Evolutionary conservation across 164 flowering plant genomes (phyloP).

Genomic region (Euptelea pleiosperma): DNA sequence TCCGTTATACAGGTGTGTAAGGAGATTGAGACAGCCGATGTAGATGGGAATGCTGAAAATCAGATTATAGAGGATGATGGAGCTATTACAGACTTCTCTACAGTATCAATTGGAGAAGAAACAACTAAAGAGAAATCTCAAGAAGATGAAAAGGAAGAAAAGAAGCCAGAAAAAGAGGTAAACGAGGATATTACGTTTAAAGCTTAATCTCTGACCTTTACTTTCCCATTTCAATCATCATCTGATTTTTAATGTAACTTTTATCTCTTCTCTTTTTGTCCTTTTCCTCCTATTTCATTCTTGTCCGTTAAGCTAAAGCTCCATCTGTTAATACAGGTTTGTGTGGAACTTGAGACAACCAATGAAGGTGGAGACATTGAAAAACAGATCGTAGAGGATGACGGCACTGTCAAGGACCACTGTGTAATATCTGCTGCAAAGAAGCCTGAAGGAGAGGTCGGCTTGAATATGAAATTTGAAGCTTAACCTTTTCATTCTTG

Average conservation of each 20-base stretch:
- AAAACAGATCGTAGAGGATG: too few species aligned
- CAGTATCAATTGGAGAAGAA: conserved; percentile 10
- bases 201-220: neutral
- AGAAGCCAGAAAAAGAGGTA: conserved; percentile 17
- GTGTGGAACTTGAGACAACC: too few species aligned
- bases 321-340: too few species aligned
- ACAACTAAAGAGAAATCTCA: conserved; percentile 14
- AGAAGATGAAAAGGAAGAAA: conserved; percentile 15
- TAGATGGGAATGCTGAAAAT: conserved; percentile 7
- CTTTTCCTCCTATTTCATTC: too few species aligned
- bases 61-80: conserved; percentile 8
- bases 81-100: conserved; percentile 11
- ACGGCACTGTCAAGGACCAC: too few species aligned
- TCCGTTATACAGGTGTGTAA: conserved; percentile 1
- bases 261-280: too few species aligned
- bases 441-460: neutral
- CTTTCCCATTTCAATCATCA: neutral
- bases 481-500: too few species aligned
- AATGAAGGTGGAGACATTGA: too few species aligned
- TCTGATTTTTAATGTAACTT: too few species aligned
- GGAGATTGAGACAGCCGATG: conserved; percentile 5
- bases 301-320: too few species aligned
- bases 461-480: neutral
- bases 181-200: conserved; percentile 3
- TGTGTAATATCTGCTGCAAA: too few species aligned